Evolutionary conservation across 345 rosid species (phyloP).

Genomic region (Boechera divaricarpa): DNA sequence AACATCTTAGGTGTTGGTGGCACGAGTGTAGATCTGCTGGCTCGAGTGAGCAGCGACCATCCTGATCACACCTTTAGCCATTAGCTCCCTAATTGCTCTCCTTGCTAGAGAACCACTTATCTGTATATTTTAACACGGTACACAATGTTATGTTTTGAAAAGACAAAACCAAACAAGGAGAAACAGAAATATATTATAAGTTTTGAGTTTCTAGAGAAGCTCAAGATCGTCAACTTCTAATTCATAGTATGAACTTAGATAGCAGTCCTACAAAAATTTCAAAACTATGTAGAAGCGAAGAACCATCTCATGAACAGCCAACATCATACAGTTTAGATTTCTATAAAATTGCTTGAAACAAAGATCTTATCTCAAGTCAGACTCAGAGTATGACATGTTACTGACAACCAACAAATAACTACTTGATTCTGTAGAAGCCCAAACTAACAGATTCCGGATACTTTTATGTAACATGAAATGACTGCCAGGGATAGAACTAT

Average conservation of each 20-base stretch:
- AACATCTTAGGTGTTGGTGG: constrained; percentile 61
- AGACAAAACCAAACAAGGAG: neutral
- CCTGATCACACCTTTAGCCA: constrained; percentile 74
- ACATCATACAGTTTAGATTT: neutral
- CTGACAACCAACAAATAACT: neutral
- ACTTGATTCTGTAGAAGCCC: neutral
- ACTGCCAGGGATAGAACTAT: neutral
- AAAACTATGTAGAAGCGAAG: neutral
- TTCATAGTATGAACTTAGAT: neutral
- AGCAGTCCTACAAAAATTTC: neutral
- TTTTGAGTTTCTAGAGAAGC: neutral
- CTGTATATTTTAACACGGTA: constrained; percentile 23
- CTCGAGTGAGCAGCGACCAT: constrained; percentile 70
- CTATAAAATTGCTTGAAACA: neutral
- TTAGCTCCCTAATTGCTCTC: constrained; percentile 69
- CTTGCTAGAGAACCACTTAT: constrained; percentile 68
- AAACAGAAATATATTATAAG: neutral
- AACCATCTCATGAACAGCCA: neutral
- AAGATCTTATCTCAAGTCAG: neutral
- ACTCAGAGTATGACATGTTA: neutral
- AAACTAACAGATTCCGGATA: neutral
- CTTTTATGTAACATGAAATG: neutral
- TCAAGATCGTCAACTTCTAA: too few species aligned
- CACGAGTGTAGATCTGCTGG: constrained; percentile 82
- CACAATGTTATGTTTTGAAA: neutral